A percentile compares a stretch with the other conserved stretches of the same genome.
Evolutionary conservation across 306 rosid species (phyloP).

Genomic region (Cucumis cinereus): DNA sequence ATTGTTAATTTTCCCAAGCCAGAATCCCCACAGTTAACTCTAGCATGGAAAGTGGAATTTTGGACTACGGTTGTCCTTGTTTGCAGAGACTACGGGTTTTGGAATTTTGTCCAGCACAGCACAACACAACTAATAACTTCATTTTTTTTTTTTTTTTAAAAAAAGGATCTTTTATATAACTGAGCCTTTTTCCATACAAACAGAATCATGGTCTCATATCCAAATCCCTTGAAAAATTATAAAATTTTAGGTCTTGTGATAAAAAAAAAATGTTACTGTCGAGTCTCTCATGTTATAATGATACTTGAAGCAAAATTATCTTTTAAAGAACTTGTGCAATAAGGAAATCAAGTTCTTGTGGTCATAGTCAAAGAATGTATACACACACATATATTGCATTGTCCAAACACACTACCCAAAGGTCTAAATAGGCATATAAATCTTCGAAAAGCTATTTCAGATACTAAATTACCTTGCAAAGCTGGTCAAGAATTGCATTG

Average conservation of each 20-base stretch:
- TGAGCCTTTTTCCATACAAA: neutral
- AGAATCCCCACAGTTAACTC: neutral
- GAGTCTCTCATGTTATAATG: neutral
- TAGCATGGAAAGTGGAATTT: neutral
- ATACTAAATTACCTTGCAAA: slow-evolving; percentile 51
- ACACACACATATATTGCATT: neutral
- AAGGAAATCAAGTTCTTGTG: neutral
- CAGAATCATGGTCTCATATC: slow-evolving; percentile 5
- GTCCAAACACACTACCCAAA: neutral
- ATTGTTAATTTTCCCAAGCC: slow-evolving; percentile 1
- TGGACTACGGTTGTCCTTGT: too few species aligned
- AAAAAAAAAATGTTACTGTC: neutral
- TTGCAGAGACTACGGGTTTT: neutral
- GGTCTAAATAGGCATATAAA: neutral
- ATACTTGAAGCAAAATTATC: neutral
- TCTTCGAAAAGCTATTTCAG: slow-evolving; percentile 6
- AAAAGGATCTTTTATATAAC: neutral
- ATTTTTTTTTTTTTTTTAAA: too few species aligned
- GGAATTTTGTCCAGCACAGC: neutral
- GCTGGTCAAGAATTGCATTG: slow-evolving; percentile 66
- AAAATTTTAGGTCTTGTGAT: too few species aligned
- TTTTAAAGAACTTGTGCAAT: neutral
- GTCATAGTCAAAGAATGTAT: neutral
- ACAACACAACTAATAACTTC: too few species aligned
- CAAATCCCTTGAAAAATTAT: neutral